A percentile compares a stretch with the other conserved stretches of the same genome.
These are phyloP conservation scores for Pythium pyrilobum DNA, from an alignment of 352 stramenopile genomes.

Conservation along the genomic window DNA sequence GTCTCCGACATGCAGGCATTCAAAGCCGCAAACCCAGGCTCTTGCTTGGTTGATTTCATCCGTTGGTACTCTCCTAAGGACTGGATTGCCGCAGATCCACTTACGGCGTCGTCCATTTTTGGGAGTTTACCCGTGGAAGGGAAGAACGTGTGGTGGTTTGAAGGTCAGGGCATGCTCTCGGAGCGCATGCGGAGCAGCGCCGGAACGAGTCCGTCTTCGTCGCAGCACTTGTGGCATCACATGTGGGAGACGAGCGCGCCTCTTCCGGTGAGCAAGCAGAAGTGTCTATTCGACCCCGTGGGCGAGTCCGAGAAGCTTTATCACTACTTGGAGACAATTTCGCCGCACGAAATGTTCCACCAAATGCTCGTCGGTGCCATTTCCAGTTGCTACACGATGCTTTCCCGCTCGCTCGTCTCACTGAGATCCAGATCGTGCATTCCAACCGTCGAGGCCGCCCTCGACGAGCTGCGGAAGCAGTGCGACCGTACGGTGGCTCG, in stretches of 20 bases:
- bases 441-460: slow-evolving; percentile 28
- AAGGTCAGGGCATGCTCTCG: slow-evolving; percentile 59
- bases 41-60: slow-evolving; percentile 73
- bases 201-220: slow-evolving; percentile 6
- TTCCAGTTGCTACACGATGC: slow-evolving; percentile 45
- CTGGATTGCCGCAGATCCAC: slow-evolving; percentile 48
- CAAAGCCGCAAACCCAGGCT: slow-evolving; percentile 69
- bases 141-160: slow-evolving; percentile 61
- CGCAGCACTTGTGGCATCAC: slow-evolving; percentile 57
- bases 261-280: slow-evolving; percentile 55
- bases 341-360: slow-evolving; percentile 71
- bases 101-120: neutral
- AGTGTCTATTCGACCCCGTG: slow-evolving; percentile 59
- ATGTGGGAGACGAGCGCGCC: slow-evolving; percentile 61
- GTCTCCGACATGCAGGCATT: slow-evolving; percentile 86
- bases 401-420: slow-evolving; percentile 38
- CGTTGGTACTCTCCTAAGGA: slow-evolving; percentile 83
- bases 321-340: slow-evolving; percentile 79
- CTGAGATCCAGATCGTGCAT: slow-evolving; percentile 18
- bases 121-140: slow-evolving; percentile 36
- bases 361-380: slow-evolving; percentile 70
- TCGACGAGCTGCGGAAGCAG: slow-evolving; percentile 29
- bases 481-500: slow-evolving; percentile 46
- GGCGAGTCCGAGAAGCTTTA: slow-evolving; percentile 79
- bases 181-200: slow-evolving; percentile 57